These are phyloP conservation scores for Kodamaea leandrae DNA, from an alignment of 805 yeast genomes.

Conservation along the genomic window DNA sequence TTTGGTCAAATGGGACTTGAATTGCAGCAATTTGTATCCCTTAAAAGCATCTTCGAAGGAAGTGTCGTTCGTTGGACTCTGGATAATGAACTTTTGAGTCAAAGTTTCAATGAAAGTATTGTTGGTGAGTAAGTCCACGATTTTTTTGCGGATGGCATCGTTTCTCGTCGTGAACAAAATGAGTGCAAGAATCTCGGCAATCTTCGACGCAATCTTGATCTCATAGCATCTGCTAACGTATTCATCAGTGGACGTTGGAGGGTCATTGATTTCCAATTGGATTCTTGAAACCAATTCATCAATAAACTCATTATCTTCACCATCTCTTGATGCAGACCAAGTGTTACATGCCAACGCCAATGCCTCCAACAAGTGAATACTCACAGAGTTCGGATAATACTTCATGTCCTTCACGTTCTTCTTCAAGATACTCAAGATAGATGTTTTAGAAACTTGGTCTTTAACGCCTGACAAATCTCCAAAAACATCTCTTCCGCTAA, in stretches of 20 bases:
- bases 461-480: slow-evolving; percentile 25
- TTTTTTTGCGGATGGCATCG: slow-evolving; percentile 37
- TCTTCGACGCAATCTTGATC: slow-evolving; percentile 58
- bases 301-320: slow-evolving; percentile 50
- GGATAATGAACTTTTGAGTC: slow-evolving; percentile 37
- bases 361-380: slow-evolving; percentile 67
- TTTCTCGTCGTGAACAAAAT: slow-evolving; percentile 59
- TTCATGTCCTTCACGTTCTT: slow-evolving; percentile 50
- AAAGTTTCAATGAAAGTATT: slow-evolving; percentile 32
- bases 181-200: slow-evolving; percentile 73
- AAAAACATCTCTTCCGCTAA: slow-evolving; percentile 57
- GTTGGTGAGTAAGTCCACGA: slow-evolving; percentile 42
- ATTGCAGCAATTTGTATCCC: slow-evolving; percentile 45
- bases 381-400: slow-evolving; percentile 58
- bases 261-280: slow-evolving; percentile 18
- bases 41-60: slow-evolving; percentile 53
- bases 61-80: slow-evolving; percentile 40
- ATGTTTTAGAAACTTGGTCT: slow-evolving; percentile 22
- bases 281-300: slow-evolving; percentile 39
- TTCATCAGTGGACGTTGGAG: slow-evolving; percentile 18
- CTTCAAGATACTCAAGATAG: slow-evolving; percentile 57
- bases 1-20: slow-evolving; percentile 44
- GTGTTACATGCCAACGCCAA: slow-evolving; percentile 72
- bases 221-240: slow-evolving; percentile 47
- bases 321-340: slow-evolving; percentile 66